phyloP scores from a whole-genome alignment of 345 rosid species.

The Acer negundo region DNA sequence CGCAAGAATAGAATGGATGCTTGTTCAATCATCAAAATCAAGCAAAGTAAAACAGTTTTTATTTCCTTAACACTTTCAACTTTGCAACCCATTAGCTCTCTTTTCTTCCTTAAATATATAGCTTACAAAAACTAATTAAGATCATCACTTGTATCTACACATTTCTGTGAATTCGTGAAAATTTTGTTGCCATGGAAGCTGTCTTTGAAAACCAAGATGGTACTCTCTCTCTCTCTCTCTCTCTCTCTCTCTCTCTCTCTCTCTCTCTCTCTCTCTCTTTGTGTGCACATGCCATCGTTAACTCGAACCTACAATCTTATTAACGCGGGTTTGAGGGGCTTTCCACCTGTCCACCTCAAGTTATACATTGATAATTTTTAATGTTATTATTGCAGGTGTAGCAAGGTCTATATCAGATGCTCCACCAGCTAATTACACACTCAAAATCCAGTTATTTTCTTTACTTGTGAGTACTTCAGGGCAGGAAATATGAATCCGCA shows the following conservation, averaged over 20 bases:
- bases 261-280: not conserved
- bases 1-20: slow-evolving; percentile 25
- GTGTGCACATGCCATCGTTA: not conserved
- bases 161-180: not conserved
- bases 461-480: slow-evolving; percentile 38
- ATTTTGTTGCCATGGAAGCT: slow-evolving; percentile 22
- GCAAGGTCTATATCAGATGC: slow-evolving; percentile 45
- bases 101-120: not conserved
- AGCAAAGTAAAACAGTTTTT: slow-evolving; percentile 16
- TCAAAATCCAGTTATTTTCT: slow-evolving; percentile 55
- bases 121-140: not conserved
- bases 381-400: slow-evolving; percentile 30
- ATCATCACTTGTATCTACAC: not conserved
- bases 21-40: slow-evolving; percentile 7
- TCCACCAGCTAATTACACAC: slow-evolving; percentile 51
- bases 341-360: no score
- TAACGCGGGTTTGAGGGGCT: no score
- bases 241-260: not conserved
- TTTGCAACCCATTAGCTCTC: slow-evolving; percentile 18
- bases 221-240: slow-evolving; percentile 4
- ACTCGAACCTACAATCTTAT: not conserved
- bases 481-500: slow-evolving; percentile 59
- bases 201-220: slow-evolving; percentile 14
- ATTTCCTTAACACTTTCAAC: not conserved
- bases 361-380: not conserved